phyloP scores from a whole-genome alignment of 2,329 filamentous ascomycete species.

The Stromatinia cepivora region DNA sequence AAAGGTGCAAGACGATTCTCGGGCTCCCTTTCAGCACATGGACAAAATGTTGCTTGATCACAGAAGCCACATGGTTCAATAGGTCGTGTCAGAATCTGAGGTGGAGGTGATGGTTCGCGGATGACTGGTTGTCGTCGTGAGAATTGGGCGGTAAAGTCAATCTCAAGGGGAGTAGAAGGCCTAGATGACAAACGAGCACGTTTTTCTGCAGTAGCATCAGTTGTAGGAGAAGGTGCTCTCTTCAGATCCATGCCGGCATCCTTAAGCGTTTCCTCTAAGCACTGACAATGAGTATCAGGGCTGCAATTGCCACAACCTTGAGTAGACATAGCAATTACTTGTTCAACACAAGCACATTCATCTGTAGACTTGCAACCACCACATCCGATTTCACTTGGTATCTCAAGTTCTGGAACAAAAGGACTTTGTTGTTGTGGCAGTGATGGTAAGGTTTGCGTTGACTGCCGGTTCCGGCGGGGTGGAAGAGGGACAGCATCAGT shows the following conservation, averaged over 20 bases:
- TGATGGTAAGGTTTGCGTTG: slow-evolving; percentile 20
- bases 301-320: slow-evolving; percentile 67
- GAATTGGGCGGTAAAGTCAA: slow-evolving; percentile 72
- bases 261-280: slow-evolving; percentile 49
- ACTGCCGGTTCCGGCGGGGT: slow-evolving; percentile 37
- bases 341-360: slow-evolving; percentile 59
- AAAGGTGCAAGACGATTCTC: slow-evolving; percentile 46
- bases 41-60: slow-evolving; percentile 76
- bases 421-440: slow-evolving; percentile 28
- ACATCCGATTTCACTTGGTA: slow-evolving; percentile 46
- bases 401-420: slow-evolving; percentile 32
- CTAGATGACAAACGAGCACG: slow-evolving; percentile 54
- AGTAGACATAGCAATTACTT: slow-evolving; percentile 54
- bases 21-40: slow-evolving; percentile 58
- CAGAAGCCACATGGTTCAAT: slow-evolving; percentile 81
- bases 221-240: slow-evolving; percentile 38
- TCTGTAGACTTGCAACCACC: slow-evolving; percentile 56
- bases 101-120: slow-evolving; percentile 23
- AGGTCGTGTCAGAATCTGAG: slow-evolving; percentile 39
- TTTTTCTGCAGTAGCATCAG: slow-evolving; percentile 49
- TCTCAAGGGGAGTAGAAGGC: slow-evolving; percentile 56
- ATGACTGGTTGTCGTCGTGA: slow-evolving; percentile 39
- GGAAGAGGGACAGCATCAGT: slow-evolving; percentile 47
- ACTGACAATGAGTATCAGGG: slow-evolving; percentile 61
- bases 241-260: slow-evolving; percentile 33